Base-by-base conservation (phyloP, 441 rosid species). In the Jatropha multifida region DNA sequence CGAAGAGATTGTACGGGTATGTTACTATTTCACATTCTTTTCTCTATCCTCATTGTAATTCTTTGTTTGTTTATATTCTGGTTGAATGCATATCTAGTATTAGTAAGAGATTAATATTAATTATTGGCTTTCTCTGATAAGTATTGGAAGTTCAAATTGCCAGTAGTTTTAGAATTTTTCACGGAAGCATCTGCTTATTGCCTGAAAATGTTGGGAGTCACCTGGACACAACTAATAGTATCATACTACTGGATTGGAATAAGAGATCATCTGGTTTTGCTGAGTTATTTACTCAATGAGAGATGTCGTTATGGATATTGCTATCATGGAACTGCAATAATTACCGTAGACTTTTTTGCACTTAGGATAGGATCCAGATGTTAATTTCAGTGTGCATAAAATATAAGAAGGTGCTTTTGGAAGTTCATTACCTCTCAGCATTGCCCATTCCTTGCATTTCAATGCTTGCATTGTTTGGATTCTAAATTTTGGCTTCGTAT, bases 1-100 rank as follows among this genome's bases (percentile, higher is more conserved):
- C 65, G 99, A 96, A 81, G 99, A 94, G 90, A 96, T 96, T 81
- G 98, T 94, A 66, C 87, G 99, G 93, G 99, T 94, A 91, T 51
- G 87, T 70, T 71, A 65, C 63, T 61, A 51, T 44, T 76, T 23
- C 23, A 23, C 23, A 23, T 27, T 18, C 63, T 52, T 73, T 23
- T 23, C 23, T 23, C 23, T 23, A 23, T 71, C 27, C 32, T 54
- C 14, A 4, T 40, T 14, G 27, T 20, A n/a, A n/a, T 23, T 23
- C 23, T 23, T 23, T 23, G 0, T 23, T 23, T 0, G 42, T 10
- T 15, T 15, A 8, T 3, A 20, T 42, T 49, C 44, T 15, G 42
- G 37, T 9, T 42, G 0, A 59, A 59, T 10, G 4, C 62, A 0
- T 41, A 49, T 7, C 13, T 38, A 18, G n/a, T 38, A 17, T 7